Conservation (phyloP, 208 protist species). For the Crithidia mellificae region DNA sequence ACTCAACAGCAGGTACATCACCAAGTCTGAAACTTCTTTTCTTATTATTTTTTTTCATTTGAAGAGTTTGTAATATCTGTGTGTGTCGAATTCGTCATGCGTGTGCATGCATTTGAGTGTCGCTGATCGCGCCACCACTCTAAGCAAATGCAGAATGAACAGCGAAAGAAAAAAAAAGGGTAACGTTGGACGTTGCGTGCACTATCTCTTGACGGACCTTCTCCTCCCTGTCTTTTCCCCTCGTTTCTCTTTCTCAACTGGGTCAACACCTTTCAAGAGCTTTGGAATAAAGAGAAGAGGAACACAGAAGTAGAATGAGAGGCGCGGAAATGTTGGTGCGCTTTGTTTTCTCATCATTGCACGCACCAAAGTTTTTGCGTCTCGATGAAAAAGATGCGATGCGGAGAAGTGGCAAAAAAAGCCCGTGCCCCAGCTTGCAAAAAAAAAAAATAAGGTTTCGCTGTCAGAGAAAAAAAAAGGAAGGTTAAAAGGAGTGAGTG, state of each 20-base stretch:
- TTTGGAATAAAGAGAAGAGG: neutral
- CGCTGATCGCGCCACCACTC: neutral
- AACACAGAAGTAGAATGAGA: too few relatives aligned
- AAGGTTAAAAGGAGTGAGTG: neutral
- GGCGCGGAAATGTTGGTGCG: too few relatives aligned
- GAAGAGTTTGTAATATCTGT: neutral
- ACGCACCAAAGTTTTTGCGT: too few relatives aligned
- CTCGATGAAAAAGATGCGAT: too few relatives aligned
- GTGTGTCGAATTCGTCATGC: neutral
- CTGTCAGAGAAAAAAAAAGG: neutral
- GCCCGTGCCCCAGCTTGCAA: too few relatives aligned
- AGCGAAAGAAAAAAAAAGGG: slow-evolving; percentile 2
- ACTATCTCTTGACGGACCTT: neutral
- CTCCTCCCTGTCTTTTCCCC: neutral
- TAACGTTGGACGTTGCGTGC: neutral
- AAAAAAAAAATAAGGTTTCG: too few relatives aligned
- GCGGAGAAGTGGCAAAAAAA: too few relatives aligned
- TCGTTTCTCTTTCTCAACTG: neutral
- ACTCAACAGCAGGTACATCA: too few relatives aligned
- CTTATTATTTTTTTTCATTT: too few relatives aligned
- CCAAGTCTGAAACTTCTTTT: too few relatives aligned
- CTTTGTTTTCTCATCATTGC: too few relatives aligned
- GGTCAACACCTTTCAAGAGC: too few relatives aligned
- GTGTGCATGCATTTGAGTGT: neutral
- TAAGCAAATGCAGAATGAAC: neutral